Percentiles rank a stretch among this genome's conserved stretches.
phyloP scores from a whole-genome alignment of 768 basidiomycete species.

The Mycena epipterygia region DNA sequence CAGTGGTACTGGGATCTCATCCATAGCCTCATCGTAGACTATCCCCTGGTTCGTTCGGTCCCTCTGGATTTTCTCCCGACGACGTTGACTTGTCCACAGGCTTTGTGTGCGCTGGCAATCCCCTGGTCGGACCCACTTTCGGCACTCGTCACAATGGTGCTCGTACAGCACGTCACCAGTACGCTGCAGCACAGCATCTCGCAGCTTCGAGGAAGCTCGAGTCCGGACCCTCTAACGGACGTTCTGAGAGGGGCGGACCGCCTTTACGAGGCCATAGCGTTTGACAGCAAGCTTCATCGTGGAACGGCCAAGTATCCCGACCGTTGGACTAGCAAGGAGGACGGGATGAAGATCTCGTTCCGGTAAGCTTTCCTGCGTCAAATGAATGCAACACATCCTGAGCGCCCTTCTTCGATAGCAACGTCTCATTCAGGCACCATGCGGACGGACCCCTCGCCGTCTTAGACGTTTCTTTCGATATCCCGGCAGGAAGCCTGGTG shows the following conservation, averaged over 20 bases:
- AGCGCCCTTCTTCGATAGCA: not conserved
- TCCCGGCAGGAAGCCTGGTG: constrained; percentile 48
- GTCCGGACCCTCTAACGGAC: constrained; percentile 15
- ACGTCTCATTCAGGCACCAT: constrained; percentile 22
- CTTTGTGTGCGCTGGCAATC: constrained; percentile 38
- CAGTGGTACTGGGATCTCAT: constrained; percentile 50
- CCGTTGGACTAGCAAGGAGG: not conserved
- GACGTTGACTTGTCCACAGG: constrained; percentile 33
- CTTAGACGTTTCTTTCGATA: constrained; percentile 44
- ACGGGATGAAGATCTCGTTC: constrained; percentile 35
- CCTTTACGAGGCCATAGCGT: constrained; percentile 19
- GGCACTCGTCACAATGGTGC: constrained; percentile 44
- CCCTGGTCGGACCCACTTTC: constrained; percentile 38
- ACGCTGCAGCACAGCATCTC: constrained; percentile 28
- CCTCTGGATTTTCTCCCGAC: not conserved
- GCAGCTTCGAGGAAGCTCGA: not conserved
- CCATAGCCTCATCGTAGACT: constrained; percentile 35
- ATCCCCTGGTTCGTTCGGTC: constrained; percentile 40
- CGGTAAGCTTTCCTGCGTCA: constrained; percentile 1
- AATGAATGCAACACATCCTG: not conserved
- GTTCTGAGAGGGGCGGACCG: constrained; percentile 20
- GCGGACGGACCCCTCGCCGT: constrained; percentile 27
- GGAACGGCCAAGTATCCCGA: constrained; percentile 21
- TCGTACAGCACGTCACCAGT: constrained; percentile 41
- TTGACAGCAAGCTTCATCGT: not conserved